Base-by-base conservation (phyloP, 2,329 filamentous ascomycete species). In the Nothopassalora personata region DNA sequence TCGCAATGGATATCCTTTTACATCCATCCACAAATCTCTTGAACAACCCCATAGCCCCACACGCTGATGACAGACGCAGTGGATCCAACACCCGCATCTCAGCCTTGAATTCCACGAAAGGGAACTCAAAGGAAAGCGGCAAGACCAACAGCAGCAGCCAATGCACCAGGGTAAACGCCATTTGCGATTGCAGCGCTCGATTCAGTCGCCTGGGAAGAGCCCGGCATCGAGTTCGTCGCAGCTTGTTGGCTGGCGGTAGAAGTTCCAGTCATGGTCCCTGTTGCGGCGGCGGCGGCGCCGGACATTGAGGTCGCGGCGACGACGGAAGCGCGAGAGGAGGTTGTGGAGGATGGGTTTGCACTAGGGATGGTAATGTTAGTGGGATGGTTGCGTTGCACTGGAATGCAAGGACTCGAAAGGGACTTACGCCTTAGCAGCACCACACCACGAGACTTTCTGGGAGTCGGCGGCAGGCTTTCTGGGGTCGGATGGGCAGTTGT, bases 401-500 rank as follows among this genome's bases (percentile, higher is more conserved):
- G 28, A 28, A 51, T 34, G 49, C 10, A 10, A 47, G 39, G 23
- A 23, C 23, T 23, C 23, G 23, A 23, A 23, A 3, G 23, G 23
- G 23, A 65, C 68, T 64, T 70, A 72, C 68, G 66, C 63, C 45
- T 65, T 64, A 18, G 71, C 71, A 54, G 71, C 70, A 59, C 68
- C 67, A 64, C 71, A 73, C 47, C 74, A 76, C 28, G 72, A 66
- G 18, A 70, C 56, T 46, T 66, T 60, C 60, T 71, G 60, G 65
- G 74, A 67, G 65, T 74, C 57, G 33, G 70, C 73, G 33, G 68
- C 68, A 57, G 68, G 68, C 43, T 69, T 66, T 53, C 70, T 72
- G 15, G 74, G 62, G 66, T 67, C 64, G 80, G 77, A 64, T 54
- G 84, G 83, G 75, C 85, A 87, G 77, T 85, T 84, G 77, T 82